These are phyloP conservation scores for Rhodosporidiobolus odoratus DNA, from an alignment of 768 basidiomycete species.

Conservation along the genomic window DNA sequence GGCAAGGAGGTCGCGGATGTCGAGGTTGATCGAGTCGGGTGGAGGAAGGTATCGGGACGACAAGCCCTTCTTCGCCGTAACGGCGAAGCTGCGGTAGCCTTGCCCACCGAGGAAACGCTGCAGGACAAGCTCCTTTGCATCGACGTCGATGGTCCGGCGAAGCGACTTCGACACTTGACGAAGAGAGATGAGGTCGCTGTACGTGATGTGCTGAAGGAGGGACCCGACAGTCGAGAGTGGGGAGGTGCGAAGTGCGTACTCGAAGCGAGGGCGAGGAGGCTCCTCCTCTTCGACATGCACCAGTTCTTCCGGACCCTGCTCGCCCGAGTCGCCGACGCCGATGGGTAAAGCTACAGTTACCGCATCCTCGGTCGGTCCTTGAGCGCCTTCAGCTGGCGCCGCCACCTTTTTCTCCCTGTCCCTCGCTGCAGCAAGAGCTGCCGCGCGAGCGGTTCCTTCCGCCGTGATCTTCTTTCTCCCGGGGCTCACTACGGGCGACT, in stretches of 20 bases:
- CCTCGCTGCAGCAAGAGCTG: conserved; percentile 12
- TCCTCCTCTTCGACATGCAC: background rate
- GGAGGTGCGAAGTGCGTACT: conserved; percentile 20
- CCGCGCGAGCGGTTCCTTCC: background rate
- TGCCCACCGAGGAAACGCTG: conserved; percentile 32
- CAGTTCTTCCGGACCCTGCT: background rate
- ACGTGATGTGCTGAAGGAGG: conserved; percentile 16
- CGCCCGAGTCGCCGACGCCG: too few species aligned
- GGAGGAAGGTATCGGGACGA: background rate
- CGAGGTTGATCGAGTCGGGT: conserved; percentile 18
- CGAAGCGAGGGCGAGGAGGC: conserved; percentile 2
- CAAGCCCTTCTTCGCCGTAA: background rate
- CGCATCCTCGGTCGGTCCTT: background rate
- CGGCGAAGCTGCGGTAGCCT: conserved; percentile 21
- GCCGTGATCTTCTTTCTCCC: background rate
- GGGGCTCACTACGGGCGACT: background rate
- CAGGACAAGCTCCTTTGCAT: conserved; percentile 33
- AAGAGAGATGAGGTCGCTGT: conserved; percentile 19
- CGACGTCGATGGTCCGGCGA: conserved; percentile 4
- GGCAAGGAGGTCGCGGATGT: conserved; percentile 33
- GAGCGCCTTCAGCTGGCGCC: background rate
- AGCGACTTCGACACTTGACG: conserved; percentile 14
- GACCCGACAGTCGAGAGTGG: background rate
- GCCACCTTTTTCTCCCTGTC: background rate
- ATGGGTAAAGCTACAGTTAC: too few species aligned